Evolutionary conservation across 73 alveolate species (phyloP).

Genomic region (Blepharisma japonicum): DNA sequence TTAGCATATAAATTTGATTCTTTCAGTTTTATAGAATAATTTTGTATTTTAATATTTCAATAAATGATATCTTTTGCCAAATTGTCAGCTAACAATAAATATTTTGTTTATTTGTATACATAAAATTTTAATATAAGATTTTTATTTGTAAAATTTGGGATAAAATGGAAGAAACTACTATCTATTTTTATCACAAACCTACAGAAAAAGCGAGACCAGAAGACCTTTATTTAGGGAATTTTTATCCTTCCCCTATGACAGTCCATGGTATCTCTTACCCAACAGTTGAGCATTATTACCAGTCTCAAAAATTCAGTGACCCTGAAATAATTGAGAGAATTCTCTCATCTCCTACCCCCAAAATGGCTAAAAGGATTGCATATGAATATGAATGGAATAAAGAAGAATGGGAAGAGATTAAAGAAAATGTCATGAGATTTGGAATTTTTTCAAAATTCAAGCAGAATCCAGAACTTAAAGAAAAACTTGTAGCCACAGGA

Average conservation of each 20-base stretch:
- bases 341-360: neutral
- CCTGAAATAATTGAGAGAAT: neutral
- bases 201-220: neutral
- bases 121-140: neutral
- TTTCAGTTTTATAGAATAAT: too few relatives aligned
- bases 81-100: too few relatives aligned
- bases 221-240: neutral
- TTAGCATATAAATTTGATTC: too few relatives aligned
- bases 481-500: neutral
- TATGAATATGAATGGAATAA: neutral
- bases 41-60: too few relatives aligned
- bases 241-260: neutral
- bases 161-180: neutral
- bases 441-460: neutral
- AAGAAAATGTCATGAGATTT: neutral
- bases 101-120: too few relatives aligned
- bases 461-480: conserved; percentile 7
- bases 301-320: neutral
- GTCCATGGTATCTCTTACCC: neutral
- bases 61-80: too few relatives aligned
- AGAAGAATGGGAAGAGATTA: neutral
- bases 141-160: neutral
- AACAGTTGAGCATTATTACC: conserved; percentile 3
- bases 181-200: neutral
- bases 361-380: neutral